Evolutionary conservation across 1,139 yeast genomes (phyloP).

Genomic region (Diutina rugosa): DNA sequence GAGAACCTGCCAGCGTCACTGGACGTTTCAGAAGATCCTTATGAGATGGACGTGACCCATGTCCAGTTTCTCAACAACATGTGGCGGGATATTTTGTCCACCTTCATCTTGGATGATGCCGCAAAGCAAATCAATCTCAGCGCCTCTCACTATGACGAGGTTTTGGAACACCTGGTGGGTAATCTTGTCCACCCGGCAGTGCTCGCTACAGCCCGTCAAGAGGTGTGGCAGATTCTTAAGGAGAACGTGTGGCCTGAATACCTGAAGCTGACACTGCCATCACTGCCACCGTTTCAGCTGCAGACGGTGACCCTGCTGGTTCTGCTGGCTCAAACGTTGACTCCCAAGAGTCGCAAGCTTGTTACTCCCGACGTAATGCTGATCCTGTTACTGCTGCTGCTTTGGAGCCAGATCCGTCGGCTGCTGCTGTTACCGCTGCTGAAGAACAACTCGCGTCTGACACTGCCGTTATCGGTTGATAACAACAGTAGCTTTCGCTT

Average conservation of each 20-base stretch:
- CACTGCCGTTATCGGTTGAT: conserved; percentile 5
- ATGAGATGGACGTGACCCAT: not conserved
- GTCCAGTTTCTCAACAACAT: conserved; percentile 5
- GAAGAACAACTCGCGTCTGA: conserved; percentile 2
- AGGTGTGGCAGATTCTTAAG: conserved; percentile 7
- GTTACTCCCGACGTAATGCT: conserved; percentile 7
- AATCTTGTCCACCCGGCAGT: conserved; percentile 4
- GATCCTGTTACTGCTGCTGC: conserved; percentile 4
- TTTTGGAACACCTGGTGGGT: conserved; percentile 2
- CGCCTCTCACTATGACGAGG: not conserved
- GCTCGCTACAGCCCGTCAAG: conserved; percentile 6
- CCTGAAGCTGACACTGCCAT: conserved; percentile 1
- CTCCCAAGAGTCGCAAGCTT: conserved; percentile 18
- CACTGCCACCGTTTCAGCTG: not conserved
- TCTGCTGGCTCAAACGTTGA: conserved; percentile 12
- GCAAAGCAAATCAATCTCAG: conserved; percentile 5
- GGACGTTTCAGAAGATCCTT: conserved; percentile 3
- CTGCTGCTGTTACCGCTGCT: conserved; percentile 3
- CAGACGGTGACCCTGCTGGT: conserved; percentile 4
- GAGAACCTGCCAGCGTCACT: conserved; percentile 13
- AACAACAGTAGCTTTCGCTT: conserved; percentile 5
- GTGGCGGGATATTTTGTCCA: conserved; percentile 6
- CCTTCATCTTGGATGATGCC: conserved; percentile 8
- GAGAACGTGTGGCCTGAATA: conserved; percentile 7
- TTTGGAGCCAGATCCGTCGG: conserved; percentile 5